phyloP scores from a whole-genome alignment of 257 asterid genomes.

The Knoxia roxburghii region DNA sequence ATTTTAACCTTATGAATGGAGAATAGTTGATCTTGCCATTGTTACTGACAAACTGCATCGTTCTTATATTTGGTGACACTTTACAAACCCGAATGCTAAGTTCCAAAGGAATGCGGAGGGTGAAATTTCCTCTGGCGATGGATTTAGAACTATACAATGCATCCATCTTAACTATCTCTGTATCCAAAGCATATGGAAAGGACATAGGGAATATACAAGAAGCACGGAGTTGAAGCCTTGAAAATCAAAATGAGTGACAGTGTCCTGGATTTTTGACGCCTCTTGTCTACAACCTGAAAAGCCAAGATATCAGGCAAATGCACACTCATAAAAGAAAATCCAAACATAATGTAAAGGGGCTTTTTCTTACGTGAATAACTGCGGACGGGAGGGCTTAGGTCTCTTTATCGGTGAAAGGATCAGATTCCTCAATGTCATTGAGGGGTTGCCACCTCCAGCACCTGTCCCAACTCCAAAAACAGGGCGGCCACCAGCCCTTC shows the following conservation, averaged over 20 bases:
- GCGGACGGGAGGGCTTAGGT: conserved; percentile 79
- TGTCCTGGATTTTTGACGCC: neutral
- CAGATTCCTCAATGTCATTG: conserved; percentile 74
- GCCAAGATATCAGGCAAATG: neutral
- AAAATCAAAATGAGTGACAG: no score
- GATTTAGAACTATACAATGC: neutral
- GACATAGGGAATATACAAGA: neutral
- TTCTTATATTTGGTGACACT: neutral
- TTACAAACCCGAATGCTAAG: neutral
- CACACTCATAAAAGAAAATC: neutral
- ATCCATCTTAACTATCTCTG: conserved; percentile 4
- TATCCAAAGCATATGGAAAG: neutral
- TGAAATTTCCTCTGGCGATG: no score
- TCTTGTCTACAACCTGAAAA: conserved; percentile 17
- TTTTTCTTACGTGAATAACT: conserved; percentile 62
- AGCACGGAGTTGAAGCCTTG: neutral
- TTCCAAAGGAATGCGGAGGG: no score
- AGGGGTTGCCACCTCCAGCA: conserved; percentile 59
- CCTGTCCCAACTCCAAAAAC: conserved; percentile 48
- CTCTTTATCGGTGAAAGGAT: conserved; percentile 84
- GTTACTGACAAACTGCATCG: neutral
- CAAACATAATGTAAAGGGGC: neutral
- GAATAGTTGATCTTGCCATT: neutral
- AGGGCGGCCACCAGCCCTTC: conserved; percentile 45
- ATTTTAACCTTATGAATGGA: neutral